Percentiles rank a stretch among this genome's conserved stretches.
phyloP scores from a whole-genome alignment of 306 rosid genomes.

The Gynostemma pentaphyllum region DNA sequence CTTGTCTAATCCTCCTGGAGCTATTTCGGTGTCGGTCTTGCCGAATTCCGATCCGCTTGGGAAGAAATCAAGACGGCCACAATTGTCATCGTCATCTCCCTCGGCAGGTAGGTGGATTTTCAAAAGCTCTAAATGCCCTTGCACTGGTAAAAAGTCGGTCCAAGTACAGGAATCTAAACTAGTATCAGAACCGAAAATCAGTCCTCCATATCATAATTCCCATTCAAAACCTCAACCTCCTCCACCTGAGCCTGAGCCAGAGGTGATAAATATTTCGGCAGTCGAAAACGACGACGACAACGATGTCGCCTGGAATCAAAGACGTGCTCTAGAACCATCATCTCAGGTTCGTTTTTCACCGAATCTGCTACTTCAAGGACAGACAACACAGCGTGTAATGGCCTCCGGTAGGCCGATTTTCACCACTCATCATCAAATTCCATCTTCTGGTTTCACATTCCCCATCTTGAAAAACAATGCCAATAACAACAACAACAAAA shows the following conservation, averaged over 20 bases:
- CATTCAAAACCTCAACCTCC: neutral
- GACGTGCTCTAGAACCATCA: neutral
- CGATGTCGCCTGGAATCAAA: neutral
- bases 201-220: neutral
- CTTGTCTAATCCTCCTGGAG: conserved; percentile 46
- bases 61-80: conserved; percentile 12
- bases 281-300: neutral
- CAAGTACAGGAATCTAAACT: conserved; percentile 35
- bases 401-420: conserved; percentile 23
- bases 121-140: conserved; percentile 52
- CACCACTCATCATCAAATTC: too few relatives aligned
- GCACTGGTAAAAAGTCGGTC: conserved; percentile 63
- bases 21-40: conserved; percentile 31
- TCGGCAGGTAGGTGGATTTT: conserved; percentile 35
- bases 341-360: conserved; percentile 11
- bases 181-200: conserved; percentile 19
- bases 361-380: conserved; percentile 13
- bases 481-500: conserved; percentile 7
- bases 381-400: conserved; percentile 13
- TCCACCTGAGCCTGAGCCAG: neutral
- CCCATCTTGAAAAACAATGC: conserved; percentile 41
- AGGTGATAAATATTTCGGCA: neutral
- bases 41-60: conserved; percentile 16
- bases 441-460: conserved; percentile 40
- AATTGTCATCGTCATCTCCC: neutral